A percentile compares a stretch with the other conserved stretches of the same genome.
phyloP scores from a whole-genome alignment of 345 rosid species.

The Moricandia moricandioides region DNA sequence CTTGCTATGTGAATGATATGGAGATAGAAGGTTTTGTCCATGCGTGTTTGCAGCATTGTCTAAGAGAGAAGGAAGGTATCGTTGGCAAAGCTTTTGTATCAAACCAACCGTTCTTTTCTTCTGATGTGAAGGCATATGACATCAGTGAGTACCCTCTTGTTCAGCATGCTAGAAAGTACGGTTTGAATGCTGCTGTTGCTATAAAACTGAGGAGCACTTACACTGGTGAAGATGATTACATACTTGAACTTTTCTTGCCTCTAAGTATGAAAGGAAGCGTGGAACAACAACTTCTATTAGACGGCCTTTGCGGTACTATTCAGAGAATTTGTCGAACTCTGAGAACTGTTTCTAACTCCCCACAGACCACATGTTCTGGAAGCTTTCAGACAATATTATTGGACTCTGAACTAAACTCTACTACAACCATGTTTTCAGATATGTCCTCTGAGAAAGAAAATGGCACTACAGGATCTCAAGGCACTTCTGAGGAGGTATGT shows the following conservation, averaged over 20 bases:
- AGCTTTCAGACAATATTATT: too few relatives aligned
- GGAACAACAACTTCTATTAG: constrained; percentile 83
- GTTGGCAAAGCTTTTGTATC: constrained; percentile 90
- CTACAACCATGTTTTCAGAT: constrained; percentile 30
- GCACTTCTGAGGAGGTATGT: constrained; percentile 50
- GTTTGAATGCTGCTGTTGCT: constrained; percentile 87
- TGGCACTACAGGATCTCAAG: constrained; percentile 38
- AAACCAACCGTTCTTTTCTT: constrained; percentile 66
- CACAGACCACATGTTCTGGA: too few relatives aligned
- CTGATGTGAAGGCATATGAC: constrained; percentile 74
- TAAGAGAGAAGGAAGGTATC: constrained; percentile 80
- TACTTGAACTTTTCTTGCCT: constrained; percentile 88
- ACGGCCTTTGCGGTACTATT: constrained; percentile 74
- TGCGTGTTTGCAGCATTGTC: constrained; percentile 68
- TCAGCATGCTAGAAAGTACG: constrained; percentile 80
- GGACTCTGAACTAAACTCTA: constrained; percentile 5
- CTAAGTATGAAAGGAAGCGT: constrained; percentile 63
- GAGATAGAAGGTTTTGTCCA: constrained; percentile 76
- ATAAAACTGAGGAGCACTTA: constrained; percentile 77
- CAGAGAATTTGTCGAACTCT: constrained; percentile 75
- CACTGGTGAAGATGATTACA: constrained; percentile 78
- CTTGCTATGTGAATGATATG: constrained; percentile 76
- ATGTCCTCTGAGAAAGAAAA: constrained; percentile 40
- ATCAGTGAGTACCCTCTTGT: constrained; percentile 80
- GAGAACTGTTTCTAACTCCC: constrained; percentile 52